Base-by-base conservation (phyloP, 2,329 filamentous ascomycete genomes). In the Teratosphaeriaceae sp. region DNA sequence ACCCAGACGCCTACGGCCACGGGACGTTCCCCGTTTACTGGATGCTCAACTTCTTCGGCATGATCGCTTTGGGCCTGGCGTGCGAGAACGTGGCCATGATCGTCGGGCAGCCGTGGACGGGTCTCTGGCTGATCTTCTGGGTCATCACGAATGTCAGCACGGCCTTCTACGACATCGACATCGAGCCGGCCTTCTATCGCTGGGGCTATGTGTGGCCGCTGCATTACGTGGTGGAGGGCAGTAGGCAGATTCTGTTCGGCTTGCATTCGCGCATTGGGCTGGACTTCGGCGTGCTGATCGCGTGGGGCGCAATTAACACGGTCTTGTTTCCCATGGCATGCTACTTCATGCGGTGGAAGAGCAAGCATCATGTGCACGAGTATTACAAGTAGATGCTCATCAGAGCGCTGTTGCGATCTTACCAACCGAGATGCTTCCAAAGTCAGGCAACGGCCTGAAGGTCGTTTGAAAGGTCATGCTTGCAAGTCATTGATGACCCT, bases 11-110 rank as follows among this genome's bases (percentile, higher is more conserved):
- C 0, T 82, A 79, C 50, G 75, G 76, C 0, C 66, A 68, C 12
- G 78, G 67, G 8, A 78, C 74, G 0, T 83, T 83, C 45, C 57
- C 72, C 0, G 75, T 82, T 0, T 83, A 80, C 53, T 60, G 23
- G 21, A 13, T 36, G 50, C 50, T 80, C 19, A 79, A 80, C 43
- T 80, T 71, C 56, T 63, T 75, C 1, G 79, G 79, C 7, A 83
- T 84, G 79, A 66, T 70, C 7, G 78, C 79, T 0, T 55, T 84
- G 1, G 80, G 79, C 0, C 61, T 84, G 2, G 76, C 79, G 0
- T 80, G 76, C 54, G 79, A 84, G 62, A 83, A 83, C 52, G 72
- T 79, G 21, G 75, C 75, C 0, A 82, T 81, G 74, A 53, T 82
- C 2, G 64, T 83, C 3, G 78, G 76, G 0, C 67, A 74, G 51